Evolutionary conservation across 352 stramenopile species (phyloP), one percentile per base, ranked within the genome.

Genomic region (Halophytophthora batemanensis): DNA sequence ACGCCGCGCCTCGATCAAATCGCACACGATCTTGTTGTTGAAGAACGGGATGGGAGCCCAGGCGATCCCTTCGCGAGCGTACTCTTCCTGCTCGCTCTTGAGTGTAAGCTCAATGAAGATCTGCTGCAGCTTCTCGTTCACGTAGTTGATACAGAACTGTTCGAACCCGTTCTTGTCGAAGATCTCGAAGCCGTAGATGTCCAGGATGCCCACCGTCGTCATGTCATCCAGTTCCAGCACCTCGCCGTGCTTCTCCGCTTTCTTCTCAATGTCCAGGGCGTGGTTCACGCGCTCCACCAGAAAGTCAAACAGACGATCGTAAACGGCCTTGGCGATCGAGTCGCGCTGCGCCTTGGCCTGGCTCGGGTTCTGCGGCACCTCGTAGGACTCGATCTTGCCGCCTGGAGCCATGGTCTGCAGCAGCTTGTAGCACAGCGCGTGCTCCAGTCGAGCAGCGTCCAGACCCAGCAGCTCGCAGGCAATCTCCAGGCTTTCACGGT

Each of bases 161-260:
- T 97, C 90, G 61, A 97, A 97, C 14, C 79, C 87, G 61, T 98
- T 98, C 34, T 86, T 86, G 44, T 96, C 74, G 51, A 98, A 98
- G 18, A 89, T 88, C 63, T 98, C 96, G 75, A 98, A 98, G 1
- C 96, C 94, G 61, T 98, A 98, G 52, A 98, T 98, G 61, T 98
- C 96, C 33, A 98, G 70, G 28, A 98, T 95, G 42, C 92, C 90
- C 60, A 98, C 86, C 46, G 65, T 93, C 15, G 71, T 82, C 74
- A 91, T 86, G 15, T 84, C 58, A 59, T 86, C 42, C 55, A 86
- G 79, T 33, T 90, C 75, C 39, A 91, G 42, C 7, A 86, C 72
- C 53, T 95, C 77, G 28, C 81, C 80, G 43, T 83, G 77, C 38
- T 90, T 89, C 45, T 91, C 80, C 1, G 77, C 78, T 36, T 88